These are phyloP conservation scores for Ophiostoma novo-ulmi DNA, from an alignment of 2,329 filamentous ascomycete species.

Conservation along the genomic window DNA sequence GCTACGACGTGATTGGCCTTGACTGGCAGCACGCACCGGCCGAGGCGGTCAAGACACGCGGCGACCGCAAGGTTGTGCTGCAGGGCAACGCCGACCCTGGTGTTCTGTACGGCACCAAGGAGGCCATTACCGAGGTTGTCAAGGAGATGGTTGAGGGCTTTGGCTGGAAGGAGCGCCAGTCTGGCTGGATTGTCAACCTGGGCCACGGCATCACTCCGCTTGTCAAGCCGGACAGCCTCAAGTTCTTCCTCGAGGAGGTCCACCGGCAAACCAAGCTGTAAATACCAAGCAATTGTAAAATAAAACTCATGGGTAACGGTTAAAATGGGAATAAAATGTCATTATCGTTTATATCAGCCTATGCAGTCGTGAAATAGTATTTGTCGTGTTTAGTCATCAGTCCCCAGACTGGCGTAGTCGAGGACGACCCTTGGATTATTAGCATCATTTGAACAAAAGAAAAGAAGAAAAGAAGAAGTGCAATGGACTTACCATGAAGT, in stretches of 20 bases:
- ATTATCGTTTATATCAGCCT: neutral
- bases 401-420: slow-evolving; percentile 24
- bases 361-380: neutral
- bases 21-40: slow-evolving; percentile 92
- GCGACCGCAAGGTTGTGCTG: slow-evolving; percentile 67
- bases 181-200: slow-evolving; percentile 95
- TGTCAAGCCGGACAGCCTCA: slow-evolving; percentile 88
- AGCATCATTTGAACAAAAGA: neutral
- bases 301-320: slow-evolving; percentile 4
- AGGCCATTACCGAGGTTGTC: slow-evolving; percentile 75
- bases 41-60: slow-evolving; percentile 73
- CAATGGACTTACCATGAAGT: slow-evolving; percentile 49
- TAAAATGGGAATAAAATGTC: neutral
- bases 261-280: slow-evolving; percentile 58
- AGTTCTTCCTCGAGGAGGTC: slow-evolving; percentile 90
- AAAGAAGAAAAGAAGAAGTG: too few relatives aligned
- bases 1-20: slow-evolving; percentile 88
- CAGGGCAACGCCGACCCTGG: slow-evolving; percentile 97
- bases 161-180: slow-evolving; percentile 64
- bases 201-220: slow-evolving; percentile 94
- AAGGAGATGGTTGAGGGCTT: slow-evolving; percentile 86
- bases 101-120: slow-evolving; percentile 77
- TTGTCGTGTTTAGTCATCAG: neutral
- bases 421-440: slow-evolving; percentile 28
- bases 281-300: neutral